Evolutionary conservation across 148 eudicot genomes (phyloP), one percentile per base, ranked within the genome.

Genomic region (Silene latifolia): DNA sequence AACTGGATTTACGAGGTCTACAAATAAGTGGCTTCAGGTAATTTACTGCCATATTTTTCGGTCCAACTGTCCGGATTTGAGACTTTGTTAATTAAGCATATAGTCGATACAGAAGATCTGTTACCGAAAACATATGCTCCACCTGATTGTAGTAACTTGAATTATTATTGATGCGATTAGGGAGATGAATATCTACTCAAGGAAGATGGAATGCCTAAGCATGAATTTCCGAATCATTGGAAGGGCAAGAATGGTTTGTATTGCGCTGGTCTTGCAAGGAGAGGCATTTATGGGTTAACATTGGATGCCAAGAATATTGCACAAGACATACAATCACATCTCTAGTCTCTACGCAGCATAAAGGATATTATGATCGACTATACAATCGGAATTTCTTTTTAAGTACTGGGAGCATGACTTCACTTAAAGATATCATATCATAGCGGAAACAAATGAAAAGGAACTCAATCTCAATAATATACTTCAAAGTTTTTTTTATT

Each of bases 211-310:
- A 23, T 93, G 29, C 76, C 98, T 8, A 90, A 86, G 76, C 88
- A 76, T 0, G 57, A 58, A 7, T 87, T 44, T 74, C 98, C 98
- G 3, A 69, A 93, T 64, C 83, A 89, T 32, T 93, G 98, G 98
- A 93, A 90, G 81, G 98, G 96, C 2, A 51, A 80, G 74, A 83
- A 86, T 44, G 96, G 96, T 29, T 80, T 93, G n/a, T 93, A 90
- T 27, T 93, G 96, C 51, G 89, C 46, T 59, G 98, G 98, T 62
- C 82, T 93, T 39, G 80, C 90, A 5, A 81, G 93, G 27, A 84
- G 83, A 79, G 98, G 96, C 42, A 10, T 90, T 0, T 78, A 80
- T 78, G 98, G 96, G 76, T 80, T 85, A 77, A 83, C 85, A 0
- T 46, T 79, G 35, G 98, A 93, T 81, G 96, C 93, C 46, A 78